Conservation (phyloP, 768 basidiomycete species). For the Daedaleopsis nitida region DNA sequence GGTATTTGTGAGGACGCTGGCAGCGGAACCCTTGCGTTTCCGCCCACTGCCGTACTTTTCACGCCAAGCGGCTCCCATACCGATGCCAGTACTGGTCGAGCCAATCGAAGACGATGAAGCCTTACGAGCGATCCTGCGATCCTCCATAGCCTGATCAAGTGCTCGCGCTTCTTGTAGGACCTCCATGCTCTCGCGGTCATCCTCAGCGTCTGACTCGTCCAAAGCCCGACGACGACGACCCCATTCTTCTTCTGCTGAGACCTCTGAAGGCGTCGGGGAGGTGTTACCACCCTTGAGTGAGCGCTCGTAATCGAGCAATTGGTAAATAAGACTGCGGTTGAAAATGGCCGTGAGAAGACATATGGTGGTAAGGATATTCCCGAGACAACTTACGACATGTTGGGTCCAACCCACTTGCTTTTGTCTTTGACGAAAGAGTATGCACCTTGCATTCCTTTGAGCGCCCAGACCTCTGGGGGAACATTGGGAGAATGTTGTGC, state of each 20-base stretch:
- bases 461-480: constrained; percentile 72
- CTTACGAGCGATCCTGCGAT: constrained; percentile 75
- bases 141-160: constrained; percentile 87
- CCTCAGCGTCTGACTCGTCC: constrained; percentile 55
- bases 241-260: constrained; percentile 78
- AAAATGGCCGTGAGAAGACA: constrained; percentile 13
- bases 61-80: constrained; percentile 69
- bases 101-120: constrained; percentile 65
- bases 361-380: constrained; percentile 8
- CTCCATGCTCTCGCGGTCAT: constrained; percentile 55
- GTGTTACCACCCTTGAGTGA: constrained; percentile 52
- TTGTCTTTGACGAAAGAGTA: constrained; percentile 90
- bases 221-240: constrained; percentile 63
- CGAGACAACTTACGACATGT: constrained; percentile 79
- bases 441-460: constrained; percentile 88
- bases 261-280: constrained; percentile 57
- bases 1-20: constrained; percentile 66
- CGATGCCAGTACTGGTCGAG: constrained; percentile 49
- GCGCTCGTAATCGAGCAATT: constrained; percentile 90
- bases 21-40: constrained; percentile 73
- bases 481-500: constrained; percentile 64
- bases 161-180: constrained; percentile 79
- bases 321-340: constrained; percentile 78
- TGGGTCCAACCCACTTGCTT: constrained; percentile 86
- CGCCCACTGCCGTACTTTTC: constrained; percentile 59